Conservation (phyloP, 441 rosid genomes). For the Syzygium syzygioides region DNA sequence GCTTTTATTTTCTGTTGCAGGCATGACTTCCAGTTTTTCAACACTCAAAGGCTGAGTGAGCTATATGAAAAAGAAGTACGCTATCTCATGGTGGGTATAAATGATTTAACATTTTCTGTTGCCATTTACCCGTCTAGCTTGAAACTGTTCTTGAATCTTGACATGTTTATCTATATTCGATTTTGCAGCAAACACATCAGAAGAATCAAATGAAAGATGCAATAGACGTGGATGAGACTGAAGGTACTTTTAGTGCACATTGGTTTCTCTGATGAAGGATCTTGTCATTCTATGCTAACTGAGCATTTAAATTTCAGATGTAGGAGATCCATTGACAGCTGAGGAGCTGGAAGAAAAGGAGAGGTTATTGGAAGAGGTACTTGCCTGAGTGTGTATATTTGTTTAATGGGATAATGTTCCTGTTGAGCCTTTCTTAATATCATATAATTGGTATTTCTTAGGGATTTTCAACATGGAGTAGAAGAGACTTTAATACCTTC, state of each 20-base stretch:
- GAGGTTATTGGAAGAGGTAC: constrained; percentile 80
- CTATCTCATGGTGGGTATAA: constrained; percentile 74
- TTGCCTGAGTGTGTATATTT: constrained; percentile 8
- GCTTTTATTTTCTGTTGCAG: constrained; percentile 28
- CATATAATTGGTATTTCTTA: constrained; percentile 12
- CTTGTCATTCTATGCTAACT: constrained; percentile 12
- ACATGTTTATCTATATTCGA: not conserved
- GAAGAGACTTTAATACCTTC: constrained; percentile 89
- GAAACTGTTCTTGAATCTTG: not conserved
- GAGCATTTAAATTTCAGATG: constrained; percentile 33
- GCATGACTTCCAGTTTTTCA: constrained; percentile 97
- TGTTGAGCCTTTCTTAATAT: not conserved
- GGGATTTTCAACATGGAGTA: constrained; percentile 98
- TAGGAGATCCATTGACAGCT: constrained; percentile 92
- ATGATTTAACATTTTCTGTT: not conserved
- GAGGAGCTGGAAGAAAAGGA: constrained; percentile 99
- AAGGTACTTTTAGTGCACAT: constrained; percentile 39
- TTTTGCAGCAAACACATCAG: constrained; percentile 73
- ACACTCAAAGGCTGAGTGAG: constrained; percentile 90
- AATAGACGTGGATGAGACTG: constrained; percentile 95
- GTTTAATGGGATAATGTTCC: not conserved
- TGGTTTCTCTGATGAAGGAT: not conserved
- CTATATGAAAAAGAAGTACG: constrained; percentile 99
- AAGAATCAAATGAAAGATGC: constrained; percentile 91
- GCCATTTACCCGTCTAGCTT: not conserved